Base-by-base conservation (phyloP, 495 filamentous ascomycete genomes). In the Tricharina praecox region DNA sequence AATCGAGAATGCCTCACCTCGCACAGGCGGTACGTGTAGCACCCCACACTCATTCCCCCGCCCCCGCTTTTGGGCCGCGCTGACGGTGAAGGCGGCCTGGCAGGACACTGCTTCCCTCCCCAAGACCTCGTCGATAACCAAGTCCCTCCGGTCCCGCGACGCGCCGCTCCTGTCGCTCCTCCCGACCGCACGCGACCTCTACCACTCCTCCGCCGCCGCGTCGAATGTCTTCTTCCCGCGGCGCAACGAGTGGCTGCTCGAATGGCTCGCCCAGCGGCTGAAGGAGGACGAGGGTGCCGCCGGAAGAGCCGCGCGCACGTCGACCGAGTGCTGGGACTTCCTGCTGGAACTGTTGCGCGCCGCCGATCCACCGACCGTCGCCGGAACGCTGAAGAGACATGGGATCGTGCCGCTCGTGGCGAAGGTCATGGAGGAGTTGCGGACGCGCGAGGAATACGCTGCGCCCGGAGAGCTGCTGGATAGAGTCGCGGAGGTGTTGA, bases 221-320 rank as follows among this genome's bases (percentile, higher is more conserved):
- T 5, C 1, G 4, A 34, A 28, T 26, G 37, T 54, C 24, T 58
- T 49, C 38, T 59, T 59, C 23, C 56, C 56, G 0, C 48, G 50
- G 13, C 54, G 56, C 15, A 52, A 59, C 32, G 55, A 59, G 47
- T 59, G 56, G 56, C 23, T 59, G 2, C 43, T 59, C 9, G 56
- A 59, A 42, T 59, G 56, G 56, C 18, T 55, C 8, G 55, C 55
- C 3, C 56, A 59, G 30, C 53, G 56, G 24, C 32, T 59, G 13
- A 44, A 52, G 11, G 55, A 59, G 41, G 55, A 59, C 18, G 52
- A 54, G 11, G 19, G 26, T 44, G 23, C 2, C 8, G 16, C 45
- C 23, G 28, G 48, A 20, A 19, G 38, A 44, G 30, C 13, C 4
- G 10, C 36, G 45, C 10, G 56, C 47, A 13, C 50, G 52, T 26